phyloP scores from a whole-genome alignment of 148 eudicot genomes.

The Suaeda aralocaspica region DNA sequence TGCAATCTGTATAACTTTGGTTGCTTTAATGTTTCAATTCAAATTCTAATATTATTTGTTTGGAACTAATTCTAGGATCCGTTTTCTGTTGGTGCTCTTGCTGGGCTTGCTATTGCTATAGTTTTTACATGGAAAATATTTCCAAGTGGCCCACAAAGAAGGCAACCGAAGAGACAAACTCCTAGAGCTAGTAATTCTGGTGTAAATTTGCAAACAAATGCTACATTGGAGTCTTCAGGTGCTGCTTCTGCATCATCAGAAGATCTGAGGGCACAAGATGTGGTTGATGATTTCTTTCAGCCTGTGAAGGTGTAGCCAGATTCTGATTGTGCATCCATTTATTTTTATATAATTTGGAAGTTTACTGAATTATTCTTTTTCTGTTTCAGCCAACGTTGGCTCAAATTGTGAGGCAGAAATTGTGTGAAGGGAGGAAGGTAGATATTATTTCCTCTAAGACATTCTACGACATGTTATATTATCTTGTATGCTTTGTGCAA shows the following conservation, averaged over 20 bases:
- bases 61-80: conserved; percentile 51
- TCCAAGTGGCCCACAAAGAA: conserved; percentile 60
- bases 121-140: conserved; percentile 78
- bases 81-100: conserved; percentile 72
- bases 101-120: conserved; percentile 83
- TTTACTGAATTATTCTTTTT: conserved; percentile 6
- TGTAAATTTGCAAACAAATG: conserved; percentile 36
- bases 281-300: conserved; percentile 91
- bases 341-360: neutral
- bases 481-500: neutral
- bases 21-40: neutral
- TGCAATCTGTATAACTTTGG: too few species aligned
- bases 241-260: conserved; percentile 46
- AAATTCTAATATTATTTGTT: conserved; percentile 10
- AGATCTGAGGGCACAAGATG: conserved; percentile 66
- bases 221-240: conserved; percentile 31
- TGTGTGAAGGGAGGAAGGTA: conserved; percentile 98
- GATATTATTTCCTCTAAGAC: conserved; percentile 6
- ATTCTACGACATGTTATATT: neutral
- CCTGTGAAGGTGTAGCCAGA: conserved; percentile 55
- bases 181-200: conserved; percentile 59
- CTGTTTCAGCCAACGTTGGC: conserved; percentile 76
- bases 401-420: conserved; percentile 81
- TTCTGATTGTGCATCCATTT: neutral
- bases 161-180: conserved; percentile 66